A percentile compares a stretch with the other conserved stretches of the same genome.
Evolutionary conservation across 306 rosid species (phyloP).

Genomic region (Senna siamea): DNA sequence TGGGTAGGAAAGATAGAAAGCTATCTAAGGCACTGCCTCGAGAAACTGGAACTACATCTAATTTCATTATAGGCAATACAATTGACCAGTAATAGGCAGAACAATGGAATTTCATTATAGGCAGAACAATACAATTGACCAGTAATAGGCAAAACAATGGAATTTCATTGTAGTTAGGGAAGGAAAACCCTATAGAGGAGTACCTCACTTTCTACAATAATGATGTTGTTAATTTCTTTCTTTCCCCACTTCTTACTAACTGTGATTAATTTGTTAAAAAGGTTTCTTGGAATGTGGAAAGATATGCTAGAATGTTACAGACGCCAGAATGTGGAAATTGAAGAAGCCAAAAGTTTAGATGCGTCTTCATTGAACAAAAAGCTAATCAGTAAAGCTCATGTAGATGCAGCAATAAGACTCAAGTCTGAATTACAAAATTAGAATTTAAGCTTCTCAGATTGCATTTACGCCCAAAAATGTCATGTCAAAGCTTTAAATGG

Average conservation of each 20-base stretch:
- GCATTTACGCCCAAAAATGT: constrained; percentile 66
- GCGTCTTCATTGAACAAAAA: constrained; percentile 45
- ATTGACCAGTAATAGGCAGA: not conserved
- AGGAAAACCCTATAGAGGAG: no score
- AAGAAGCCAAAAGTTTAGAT: constrained; percentile 50
- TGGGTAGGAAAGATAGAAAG: not conserved
- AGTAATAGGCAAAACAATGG: not conserved
- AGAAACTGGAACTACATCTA: no score
- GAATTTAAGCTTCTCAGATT: constrained; percentile 64
- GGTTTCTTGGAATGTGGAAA: constrained; percentile 81
- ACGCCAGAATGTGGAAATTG: constrained; percentile 52
- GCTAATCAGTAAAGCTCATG: constrained; percentile 40
- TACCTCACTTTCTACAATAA: no score
- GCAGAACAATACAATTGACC: no score
- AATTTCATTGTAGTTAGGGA: not conserved
- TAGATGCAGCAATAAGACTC: constrained; percentile 63
- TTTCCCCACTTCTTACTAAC: constrained; percentile 13
- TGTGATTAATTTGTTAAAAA: constrained; percentile 33
- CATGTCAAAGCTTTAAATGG: constrained; percentile 69
- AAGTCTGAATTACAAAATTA: constrained; percentile 71
- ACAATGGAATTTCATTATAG: no score
- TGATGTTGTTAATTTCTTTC: not conserved
- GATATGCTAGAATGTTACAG: constrained; percentile 75
- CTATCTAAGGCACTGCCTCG: not conserved
- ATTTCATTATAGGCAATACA: no score